phyloP scores from a whole-genome alignment of 2,329 filamentous ascomycete species.

The Hypoxylon sp. region DNA sequence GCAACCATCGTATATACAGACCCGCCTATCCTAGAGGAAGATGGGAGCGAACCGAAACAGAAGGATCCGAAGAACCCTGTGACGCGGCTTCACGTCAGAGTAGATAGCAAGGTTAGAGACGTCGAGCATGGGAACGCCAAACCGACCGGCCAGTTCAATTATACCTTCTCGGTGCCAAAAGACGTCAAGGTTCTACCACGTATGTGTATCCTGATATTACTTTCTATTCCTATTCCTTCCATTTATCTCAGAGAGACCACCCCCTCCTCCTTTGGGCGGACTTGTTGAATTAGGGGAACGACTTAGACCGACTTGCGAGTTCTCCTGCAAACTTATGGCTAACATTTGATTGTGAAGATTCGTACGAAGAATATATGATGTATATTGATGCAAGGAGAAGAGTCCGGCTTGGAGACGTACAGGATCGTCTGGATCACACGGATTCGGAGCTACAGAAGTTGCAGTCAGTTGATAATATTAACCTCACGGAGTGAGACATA shows the following conservation, averaged over 20 bases:
- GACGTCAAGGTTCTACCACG: conserved; percentile 57
- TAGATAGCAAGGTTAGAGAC: conserved; percentile 79
- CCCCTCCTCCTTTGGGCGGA: not conserved
- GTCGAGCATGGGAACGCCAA: conserved; percentile 74
- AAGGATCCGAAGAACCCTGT: conserved; percentile 49
- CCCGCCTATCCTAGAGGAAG: conserved; percentile 62
- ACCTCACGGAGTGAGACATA: conserved; percentile 45
- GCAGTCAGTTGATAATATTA: conserved; percentile 37
- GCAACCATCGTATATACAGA: conserved; percentile 81
- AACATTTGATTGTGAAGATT: conserved; percentile 36
- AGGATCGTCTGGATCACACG: conserved; percentile 46
- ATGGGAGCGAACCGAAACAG: conserved; percentile 62
- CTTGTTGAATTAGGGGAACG: not conserved
- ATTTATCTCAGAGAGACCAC: not conserved
- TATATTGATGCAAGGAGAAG: conserved; percentile 61
- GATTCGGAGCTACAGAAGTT: conserved; percentile 35
- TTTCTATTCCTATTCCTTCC: not conserved
- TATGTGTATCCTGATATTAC: conserved; percentile 34
- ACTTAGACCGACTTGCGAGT: not conserved
- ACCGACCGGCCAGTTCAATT: conserved; percentile 82
- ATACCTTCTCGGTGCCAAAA: conserved; percentile 66
- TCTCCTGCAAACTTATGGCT: not conserved
- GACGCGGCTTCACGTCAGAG: conserved; percentile 75
- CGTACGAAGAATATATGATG: conserved; percentile 61
- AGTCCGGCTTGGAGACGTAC: conserved; percentile 54